Percentiles rank a stretch among this genome's conserved stretches.
Conservation (phyloP, 2,329 filamentous ascomycete genomes). For the Aspergillus flavus region DNA sequence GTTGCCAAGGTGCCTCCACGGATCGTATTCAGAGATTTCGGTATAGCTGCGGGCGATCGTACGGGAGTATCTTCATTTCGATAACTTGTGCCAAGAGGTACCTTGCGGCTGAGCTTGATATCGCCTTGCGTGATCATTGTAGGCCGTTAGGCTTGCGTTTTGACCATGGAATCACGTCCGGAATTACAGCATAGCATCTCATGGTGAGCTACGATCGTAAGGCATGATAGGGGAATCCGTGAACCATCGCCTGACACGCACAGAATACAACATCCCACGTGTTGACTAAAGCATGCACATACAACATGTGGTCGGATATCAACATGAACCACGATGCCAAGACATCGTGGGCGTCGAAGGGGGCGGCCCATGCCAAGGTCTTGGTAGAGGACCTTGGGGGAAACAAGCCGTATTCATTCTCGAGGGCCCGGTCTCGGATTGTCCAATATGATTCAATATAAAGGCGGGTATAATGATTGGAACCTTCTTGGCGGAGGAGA, state of each 20-base stretch:
- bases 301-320: not conserved
- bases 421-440: not conserved
- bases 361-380: conserved; percentile 5
- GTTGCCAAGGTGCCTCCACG: not conserved
- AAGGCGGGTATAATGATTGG: not conserved
- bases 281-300: not conserved
- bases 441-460: not conserved
- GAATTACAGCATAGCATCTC: not conserved
- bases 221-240: too few relatives aligned
- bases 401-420: conserved; percentile 1
- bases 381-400: conserved; percentile 25
- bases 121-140: too few relatives aligned
- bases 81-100: not conserved
- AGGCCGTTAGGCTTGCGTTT: not conserved
- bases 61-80: not conserved
- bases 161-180: not conserved
- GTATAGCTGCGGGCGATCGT: not conserved
- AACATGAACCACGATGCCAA: conserved; percentile 4
- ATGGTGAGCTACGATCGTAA: not conserved
- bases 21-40: not conserved
- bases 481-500: conserved; percentile 5
- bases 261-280: not conserved
- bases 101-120: not conserved
- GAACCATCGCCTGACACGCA: not conserved
- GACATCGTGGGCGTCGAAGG: not conserved